Evolutionary conservation across 768 basidiomycete genomes (phyloP).

Genomic region (Boletus barrowsii): DNA sequence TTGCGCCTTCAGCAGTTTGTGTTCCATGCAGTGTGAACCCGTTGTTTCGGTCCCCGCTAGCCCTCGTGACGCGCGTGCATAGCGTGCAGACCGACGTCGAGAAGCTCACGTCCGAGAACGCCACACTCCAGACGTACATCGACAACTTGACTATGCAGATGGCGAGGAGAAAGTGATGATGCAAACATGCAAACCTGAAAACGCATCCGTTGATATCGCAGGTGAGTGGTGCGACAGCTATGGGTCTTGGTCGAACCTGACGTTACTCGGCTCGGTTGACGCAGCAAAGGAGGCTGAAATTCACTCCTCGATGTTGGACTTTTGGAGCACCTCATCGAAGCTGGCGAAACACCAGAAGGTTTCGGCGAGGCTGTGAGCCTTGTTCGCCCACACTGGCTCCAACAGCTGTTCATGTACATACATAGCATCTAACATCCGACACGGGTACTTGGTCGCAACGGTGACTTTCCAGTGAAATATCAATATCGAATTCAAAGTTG

Average conservation of each 20-base stretch:
- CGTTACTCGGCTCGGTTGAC: neutral
- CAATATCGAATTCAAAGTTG: neutral
- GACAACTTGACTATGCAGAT: slow-evolving; percentile 87
- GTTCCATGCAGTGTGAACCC: neutral
- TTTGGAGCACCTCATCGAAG: neutral
- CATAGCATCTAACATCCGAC: neutral
- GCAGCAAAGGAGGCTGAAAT: neutral
- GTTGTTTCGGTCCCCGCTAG: slow-evolving; percentile 35
- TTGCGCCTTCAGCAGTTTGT: slow-evolving; percentile 2
- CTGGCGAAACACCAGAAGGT: neutral
- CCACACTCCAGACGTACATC: slow-evolving; percentile 84
- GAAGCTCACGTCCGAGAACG: slow-evolving; percentile 74
- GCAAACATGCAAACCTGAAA: neutral
- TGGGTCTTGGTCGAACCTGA: neutral
- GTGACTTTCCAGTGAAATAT: neutral
- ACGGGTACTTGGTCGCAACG: neutral
- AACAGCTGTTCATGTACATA: slow-evolving; percentile 17
- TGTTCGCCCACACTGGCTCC: neutral
- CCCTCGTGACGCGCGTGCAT: slow-evolving; percentile 63
- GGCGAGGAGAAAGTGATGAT: slow-evolving; percentile 66
- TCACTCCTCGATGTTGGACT: neutral
- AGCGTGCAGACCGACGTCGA: slow-evolving; percentile 76
- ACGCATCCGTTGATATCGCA: neutral
- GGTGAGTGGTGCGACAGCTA: slow-evolving; percentile 1
- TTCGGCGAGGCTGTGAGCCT: neutral